A percentile compares a stretch with the other conserved stretches of the same genome.
These are phyloP conservation scores for Gossypium stocksii DNA, from an alignment of 345 rosid species.

Conservation along the genomic window DNA sequence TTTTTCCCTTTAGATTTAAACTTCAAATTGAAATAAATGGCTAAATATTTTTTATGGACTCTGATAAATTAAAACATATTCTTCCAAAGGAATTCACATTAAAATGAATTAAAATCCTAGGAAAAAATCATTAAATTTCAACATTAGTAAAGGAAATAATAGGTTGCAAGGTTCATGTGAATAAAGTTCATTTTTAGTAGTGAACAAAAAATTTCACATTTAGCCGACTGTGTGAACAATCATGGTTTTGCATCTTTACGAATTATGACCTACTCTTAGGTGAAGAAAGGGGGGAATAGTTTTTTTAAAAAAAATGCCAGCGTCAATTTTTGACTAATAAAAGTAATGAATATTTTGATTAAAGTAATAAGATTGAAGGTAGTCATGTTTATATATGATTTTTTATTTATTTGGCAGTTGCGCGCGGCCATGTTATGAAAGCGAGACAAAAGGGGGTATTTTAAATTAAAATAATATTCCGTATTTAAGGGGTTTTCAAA, in stretches of 20 bases:
- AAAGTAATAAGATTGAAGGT: not conserved
- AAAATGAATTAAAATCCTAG: no score
- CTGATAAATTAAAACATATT: no score
- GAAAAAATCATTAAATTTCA: no score
- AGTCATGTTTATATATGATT: not conserved
- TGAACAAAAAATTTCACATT: not conserved
- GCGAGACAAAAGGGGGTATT: not conserved
- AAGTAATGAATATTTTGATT: not conserved
- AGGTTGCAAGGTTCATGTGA: not conserved
- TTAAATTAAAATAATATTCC: not conserved
- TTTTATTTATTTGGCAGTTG: not conserved
- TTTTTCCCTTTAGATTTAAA: not conserved
- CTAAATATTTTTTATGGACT: not conserved
- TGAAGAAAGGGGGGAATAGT: not conserved
- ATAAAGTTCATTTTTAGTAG: not conserved
- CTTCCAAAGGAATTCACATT: no score
- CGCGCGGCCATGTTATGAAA: not conserved
- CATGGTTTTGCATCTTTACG: constrained; percentile 2
- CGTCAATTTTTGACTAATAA: constrained; percentile 7
- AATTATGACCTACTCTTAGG: constrained; percentile 9
- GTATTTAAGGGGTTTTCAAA: not conserved
- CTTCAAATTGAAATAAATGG: not conserved
- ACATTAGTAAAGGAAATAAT: not conserved
- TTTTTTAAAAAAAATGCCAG: not conserved
- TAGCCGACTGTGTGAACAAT: not conserved